phyloP scores from a whole-genome alignment of 1,284 basidiomycete species.

The Amylostereum areolatum region DNA sequence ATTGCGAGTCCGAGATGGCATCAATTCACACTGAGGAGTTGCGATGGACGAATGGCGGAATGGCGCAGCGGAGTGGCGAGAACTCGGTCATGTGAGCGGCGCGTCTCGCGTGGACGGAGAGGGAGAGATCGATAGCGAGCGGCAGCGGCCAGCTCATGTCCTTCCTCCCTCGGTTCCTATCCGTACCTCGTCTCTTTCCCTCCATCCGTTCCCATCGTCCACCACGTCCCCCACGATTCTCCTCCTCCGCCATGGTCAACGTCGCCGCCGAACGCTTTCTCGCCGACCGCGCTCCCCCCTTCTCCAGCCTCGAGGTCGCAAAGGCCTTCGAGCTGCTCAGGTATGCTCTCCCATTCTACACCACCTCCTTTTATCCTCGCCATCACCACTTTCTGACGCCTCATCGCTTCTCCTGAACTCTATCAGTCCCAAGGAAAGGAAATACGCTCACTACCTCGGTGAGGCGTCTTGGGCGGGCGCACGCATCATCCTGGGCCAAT shows the following conservation, averaged over 20 bases:
- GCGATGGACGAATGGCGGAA: too few relatives aligned
- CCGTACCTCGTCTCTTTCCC: background rate
- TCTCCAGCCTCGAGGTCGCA: slow-evolving; percentile 61
- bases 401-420: background rate
- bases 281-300: slow-evolving; percentile 61
- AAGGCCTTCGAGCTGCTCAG: slow-evolving; percentile 64
- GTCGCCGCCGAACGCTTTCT: slow-evolving; percentile 54
- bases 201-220: background rate
- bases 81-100: too few relatives aligned
- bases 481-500: slow-evolving; percentile 77
- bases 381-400: background rate
- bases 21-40: too few relatives aligned
- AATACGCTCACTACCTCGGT: slow-evolving; percentile 67
- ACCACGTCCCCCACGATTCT: slow-evolving; percentile 10
- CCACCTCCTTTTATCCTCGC: background rate
- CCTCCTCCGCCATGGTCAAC: slow-evolving; percentile 24
- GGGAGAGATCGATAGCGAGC: too few relatives aligned
- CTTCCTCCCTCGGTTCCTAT: background rate
- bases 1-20: too few relatives aligned
- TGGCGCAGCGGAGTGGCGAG: too few relatives aligned
- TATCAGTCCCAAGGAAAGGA: slow-evolving; percentile 61
- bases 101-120: too few relatives aligned
- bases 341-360: slow-evolving; percentile 26
- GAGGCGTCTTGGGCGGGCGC: slow-evolving; percentile 77
- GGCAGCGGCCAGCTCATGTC: too few relatives aligned